Conservation (phyloP, 2,329 filamentous ascomycete genomes). For the Beauveria medogensis region DNA sequence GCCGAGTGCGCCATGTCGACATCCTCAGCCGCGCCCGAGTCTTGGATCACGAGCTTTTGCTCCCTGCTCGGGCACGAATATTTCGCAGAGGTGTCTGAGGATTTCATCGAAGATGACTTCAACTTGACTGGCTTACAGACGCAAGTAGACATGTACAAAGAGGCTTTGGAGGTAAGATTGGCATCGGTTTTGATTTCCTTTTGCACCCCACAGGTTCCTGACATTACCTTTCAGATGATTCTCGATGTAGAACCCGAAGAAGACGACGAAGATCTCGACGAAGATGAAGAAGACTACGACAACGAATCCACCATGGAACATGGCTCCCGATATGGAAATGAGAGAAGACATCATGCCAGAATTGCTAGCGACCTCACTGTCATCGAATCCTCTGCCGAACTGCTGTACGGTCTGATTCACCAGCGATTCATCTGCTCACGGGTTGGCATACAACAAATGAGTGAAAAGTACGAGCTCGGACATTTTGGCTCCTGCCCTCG, state of each 20-base stretch:
- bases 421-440: slow-evolving; percentile 97
- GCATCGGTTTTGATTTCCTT: background rate
- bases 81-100: slow-evolving; percentile 96
- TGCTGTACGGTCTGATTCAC: slow-evolving; percentile 96
- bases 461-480: slow-evolving; percentile 94
- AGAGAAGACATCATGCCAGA: slow-evolving; percentile 70
- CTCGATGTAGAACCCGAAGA: slow-evolving; percentile 96
- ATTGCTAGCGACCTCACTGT: slow-evolving; percentile 90
- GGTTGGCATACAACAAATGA: slow-evolving; percentile 97
- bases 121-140: slow-evolving; percentile 92
- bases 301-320: slow-evolving; percentile 57
- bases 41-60: slow-evolving; percentile 98
- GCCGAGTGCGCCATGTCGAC: slow-evolving; percentile 41
- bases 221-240: slow-evolving; percentile 61
- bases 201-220: background rate
- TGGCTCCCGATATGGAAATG: slow-evolving; percentile 39
- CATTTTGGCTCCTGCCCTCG: slow-evolving; percentile 96
- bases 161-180: slow-evolving; percentile 68
- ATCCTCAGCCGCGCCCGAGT: slow-evolving; percentile 62
- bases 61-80: slow-evolving; percentile 94
- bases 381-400: slow-evolving; percentile 95
- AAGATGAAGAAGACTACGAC: slow-evolving; percentile 68
- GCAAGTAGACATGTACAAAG: slow-evolving; percentile 98
- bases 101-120: slow-evolving; percentile 99
- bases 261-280: slow-evolving; percentile 77